phyloP scores from a whole-genome alignment of 768 basidiomycete genomes.

The Hypsizygus marmoreus region DNA sequence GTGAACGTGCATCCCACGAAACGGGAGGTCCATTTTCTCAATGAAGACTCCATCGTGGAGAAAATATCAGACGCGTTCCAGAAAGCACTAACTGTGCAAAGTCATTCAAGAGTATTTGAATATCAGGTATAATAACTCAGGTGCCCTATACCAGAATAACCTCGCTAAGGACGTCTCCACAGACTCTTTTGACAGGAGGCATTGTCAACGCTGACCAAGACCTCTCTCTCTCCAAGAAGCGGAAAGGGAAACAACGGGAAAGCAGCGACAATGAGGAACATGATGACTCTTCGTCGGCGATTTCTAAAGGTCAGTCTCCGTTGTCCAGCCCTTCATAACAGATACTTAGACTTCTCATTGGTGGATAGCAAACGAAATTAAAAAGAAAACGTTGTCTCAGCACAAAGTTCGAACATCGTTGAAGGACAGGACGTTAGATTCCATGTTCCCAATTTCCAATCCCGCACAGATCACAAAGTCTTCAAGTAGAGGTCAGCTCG shows the following conservation, averaged over 20 bases:
- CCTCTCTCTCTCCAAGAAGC: constrained; percentile 35
- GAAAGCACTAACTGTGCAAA: constrained; percentile 58
- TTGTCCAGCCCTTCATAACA: background rate
- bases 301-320: constrained; percentile 24
- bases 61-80: constrained; percentile 75
- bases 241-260: constrained; percentile 43
- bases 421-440: constrained; percentile 88
- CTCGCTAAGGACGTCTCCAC: constrained; percentile 6
- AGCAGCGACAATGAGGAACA: constrained; percentile 24
- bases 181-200: constrained; percentile 67
- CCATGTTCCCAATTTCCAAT: constrained; percentile 81
- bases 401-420: constrained; percentile 92
- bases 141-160: background rate
- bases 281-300: constrained; percentile 23
- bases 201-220: constrained; percentile 32
- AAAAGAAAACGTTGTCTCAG: constrained; percentile 68
- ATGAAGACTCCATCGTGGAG: constrained; percentile 86
- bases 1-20: constrained; percentile 99
- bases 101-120: constrained; percentile 69
- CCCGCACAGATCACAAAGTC: constrained; percentile 43
- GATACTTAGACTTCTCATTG: background rate
- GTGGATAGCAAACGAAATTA: constrained; percentile 20
- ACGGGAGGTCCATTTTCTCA: constrained; percentile 91
- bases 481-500: constrained; percentile 19
- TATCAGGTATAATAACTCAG: constrained; percentile 54